A percentile compares a stretch with the other conserved stretches of the same genome.
phyloP scores from a whole-genome alignment of 176 grass and related monocot genomes.

The Dactylis glomerata region DNA sequence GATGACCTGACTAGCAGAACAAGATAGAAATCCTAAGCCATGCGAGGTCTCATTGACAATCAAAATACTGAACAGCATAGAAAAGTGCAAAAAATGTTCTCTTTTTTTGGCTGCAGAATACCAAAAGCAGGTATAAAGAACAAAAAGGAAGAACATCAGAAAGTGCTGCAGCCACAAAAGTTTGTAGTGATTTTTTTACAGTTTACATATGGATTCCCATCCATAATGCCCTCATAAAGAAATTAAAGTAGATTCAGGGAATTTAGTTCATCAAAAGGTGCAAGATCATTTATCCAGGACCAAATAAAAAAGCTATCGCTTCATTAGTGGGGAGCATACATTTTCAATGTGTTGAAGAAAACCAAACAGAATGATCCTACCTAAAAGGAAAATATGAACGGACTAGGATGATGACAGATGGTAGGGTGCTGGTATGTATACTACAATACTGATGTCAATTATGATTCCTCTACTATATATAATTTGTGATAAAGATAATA shows the following conservation, averaged over 20 bases:
- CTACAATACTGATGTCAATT: not conserved
- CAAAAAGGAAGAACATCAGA: constrained; percentile 3
- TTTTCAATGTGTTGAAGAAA: not conserved
- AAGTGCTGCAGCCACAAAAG: constrained; percentile 2
- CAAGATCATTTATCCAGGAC: not conserved
- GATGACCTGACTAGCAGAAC: not conserved
- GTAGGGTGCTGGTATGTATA: not conserved
- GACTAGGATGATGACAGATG: constrained; percentile 20
- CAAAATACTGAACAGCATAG: not conserved
- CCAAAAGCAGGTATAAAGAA: not conserved
- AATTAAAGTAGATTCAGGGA: not conserved
- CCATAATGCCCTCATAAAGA: constrained; percentile 12
- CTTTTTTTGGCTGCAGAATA: not conserved
- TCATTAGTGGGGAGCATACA: not conserved
- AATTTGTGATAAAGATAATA: too few relatives aligned
- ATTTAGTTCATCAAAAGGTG: not conserved
- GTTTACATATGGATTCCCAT: not conserved
- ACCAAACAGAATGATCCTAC: not conserved
- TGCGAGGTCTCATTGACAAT: not conserved
- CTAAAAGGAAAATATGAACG: not conserved
- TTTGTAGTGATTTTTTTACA: not conserved
- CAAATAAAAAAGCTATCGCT: not conserved
- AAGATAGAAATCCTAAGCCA: not conserved
- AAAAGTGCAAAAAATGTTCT: not conserved
- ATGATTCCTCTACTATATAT: too few relatives aligned